phyloP scores from a whole-genome alignment of 169 alveolate species.

The Plasmodium gallinaceum region DNA sequence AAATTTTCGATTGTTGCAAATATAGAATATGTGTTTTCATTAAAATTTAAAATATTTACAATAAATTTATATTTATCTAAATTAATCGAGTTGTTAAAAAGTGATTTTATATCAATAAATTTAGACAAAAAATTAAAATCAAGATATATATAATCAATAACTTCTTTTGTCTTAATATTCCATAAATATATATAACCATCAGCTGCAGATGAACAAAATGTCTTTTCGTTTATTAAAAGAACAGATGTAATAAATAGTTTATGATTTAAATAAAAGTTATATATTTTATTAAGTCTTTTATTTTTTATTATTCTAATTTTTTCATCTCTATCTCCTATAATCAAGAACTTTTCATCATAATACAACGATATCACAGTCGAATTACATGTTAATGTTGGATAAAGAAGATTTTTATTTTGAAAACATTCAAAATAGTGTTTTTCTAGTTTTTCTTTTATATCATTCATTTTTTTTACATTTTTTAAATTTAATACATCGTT shows the following conservation, averaged over 20 bases:
- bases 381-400: slow-evolving; percentile 50
- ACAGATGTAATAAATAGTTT: slow-evolving; percentile 62
- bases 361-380: slow-evolving; percentile 44
- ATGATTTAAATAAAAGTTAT: slow-evolving; percentile 70
- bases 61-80: slow-evolving; percentile 44
- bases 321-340: slow-evolving; percentile 75
- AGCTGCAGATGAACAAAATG: slow-evolving; percentile 54
- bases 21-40: slow-evolving; percentile 14
- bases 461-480: slow-evolving; percentile 12
- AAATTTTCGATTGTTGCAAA: slow-evolving; percentile 45
- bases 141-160: slow-evolving; percentile 37
- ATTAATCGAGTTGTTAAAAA: slow-evolving; percentile 13
- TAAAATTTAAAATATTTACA: slow-evolving; percentile 33
- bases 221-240: slow-evolving; percentile 21
- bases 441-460: slow-evolving; percentile 29
- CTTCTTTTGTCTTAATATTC: slow-evolving; percentile 57
- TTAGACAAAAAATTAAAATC: slow-evolving; percentile 44
- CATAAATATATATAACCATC: slow-evolving; percentile 58
- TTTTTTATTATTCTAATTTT: slow-evolving; percentile 70
- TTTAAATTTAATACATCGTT: not conserved
- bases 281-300: slow-evolving; percentile 44
- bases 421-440: slow-evolving; percentile 47
- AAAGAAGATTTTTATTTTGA: slow-evolving; percentile 14
- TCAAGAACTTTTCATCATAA: slow-evolving; percentile 59
- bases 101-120: not conserved